phyloP scores from a whole-genome alignment of 2,329 filamentous ascomycete species.

The Ophiognomonia clavigignenti-juglandacearum region DNA sequence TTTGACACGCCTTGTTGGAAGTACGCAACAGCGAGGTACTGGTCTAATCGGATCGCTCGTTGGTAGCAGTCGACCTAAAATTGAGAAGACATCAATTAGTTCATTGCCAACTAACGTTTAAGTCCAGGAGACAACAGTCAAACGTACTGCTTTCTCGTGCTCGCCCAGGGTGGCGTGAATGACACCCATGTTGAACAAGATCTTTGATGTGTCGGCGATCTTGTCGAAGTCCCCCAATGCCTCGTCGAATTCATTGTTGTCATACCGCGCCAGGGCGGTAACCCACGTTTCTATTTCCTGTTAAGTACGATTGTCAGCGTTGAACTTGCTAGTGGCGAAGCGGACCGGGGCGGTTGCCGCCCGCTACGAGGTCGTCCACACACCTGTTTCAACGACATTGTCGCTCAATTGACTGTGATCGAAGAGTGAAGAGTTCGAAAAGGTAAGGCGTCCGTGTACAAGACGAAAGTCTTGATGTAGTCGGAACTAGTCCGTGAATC shows the following conservation, averaged over 20 bases:
- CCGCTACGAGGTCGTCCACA: background rate
- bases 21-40: conserved; percentile 95
- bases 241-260: conserved; percentile 96
- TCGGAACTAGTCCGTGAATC: background rate
- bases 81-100: conserved; percentile 16
- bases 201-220: conserved; percentile 95
- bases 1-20: conserved; percentile 99
- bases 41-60: conserved; percentile 81
- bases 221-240: conserved; percentile 76
- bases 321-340: background rate
- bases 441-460: conserved; percentile 6
- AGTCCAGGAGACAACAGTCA: conserved; percentile 33
- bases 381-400: conserved; percentile 39
- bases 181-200: conserved; percentile 96
- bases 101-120: background rate
- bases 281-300: conserved; percentile 99
- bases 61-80: conserved; percentile 96
- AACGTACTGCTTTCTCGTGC: conserved; percentile 92
- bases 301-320: conserved; percentile 8
- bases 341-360: background rate
- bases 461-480: conserved; percentile 11
- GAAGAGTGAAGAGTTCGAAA: background rate
- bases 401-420: conserved; percentile 6
- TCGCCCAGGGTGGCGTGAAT: conserved; percentile 96
- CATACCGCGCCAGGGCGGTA: conserved; percentile 81